Percentiles rank a stretch among this genome's conserved stretches.
Evolutionary conservation across 257 asterid genomes (phyloP).

Genomic region (Paraleonurus japonicus): DNA sequence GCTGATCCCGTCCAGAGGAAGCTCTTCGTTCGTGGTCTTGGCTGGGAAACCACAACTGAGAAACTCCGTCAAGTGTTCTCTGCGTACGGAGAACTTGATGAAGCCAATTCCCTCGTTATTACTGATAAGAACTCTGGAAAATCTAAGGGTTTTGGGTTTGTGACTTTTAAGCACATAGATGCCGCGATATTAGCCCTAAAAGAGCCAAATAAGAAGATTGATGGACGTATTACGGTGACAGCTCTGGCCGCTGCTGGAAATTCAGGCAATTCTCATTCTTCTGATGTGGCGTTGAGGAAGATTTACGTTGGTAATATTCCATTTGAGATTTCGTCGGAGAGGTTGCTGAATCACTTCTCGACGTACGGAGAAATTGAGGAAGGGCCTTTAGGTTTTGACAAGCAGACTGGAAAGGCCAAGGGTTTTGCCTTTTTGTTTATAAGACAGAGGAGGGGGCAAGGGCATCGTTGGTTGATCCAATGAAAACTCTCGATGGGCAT

Average conservation of each 20-base stretch:
- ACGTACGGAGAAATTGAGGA: slow-evolving; percentile 94
- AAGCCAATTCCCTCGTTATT: slow-evolving; percentile 77
- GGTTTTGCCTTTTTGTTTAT: slow-evolving; percentile 96
- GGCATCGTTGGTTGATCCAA: slow-evolving; percentile 69
- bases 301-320: slow-evolving; percentile 97
- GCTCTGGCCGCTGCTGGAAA: slow-evolving; percentile 85
- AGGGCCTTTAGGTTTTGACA: slow-evolving; percentile 96
- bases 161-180: slow-evolving; percentile 81
- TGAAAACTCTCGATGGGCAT: slow-evolving; percentile 80
- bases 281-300: slow-evolving; percentile 76
- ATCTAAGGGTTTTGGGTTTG: slow-evolving; percentile 89
- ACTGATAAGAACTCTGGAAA: slow-evolving; percentile 78
- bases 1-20: slow-evolving; percentile 78
- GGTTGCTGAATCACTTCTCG: slow-evolving; percentile 65
- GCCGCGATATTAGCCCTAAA: slow-evolving; percentile 73
- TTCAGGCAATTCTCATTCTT: slow-evolving; percentile 55
- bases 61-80: slow-evolving; percentile 75
- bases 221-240: slow-evolving; percentile 92
- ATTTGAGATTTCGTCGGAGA: slow-evolving; percentile 79
- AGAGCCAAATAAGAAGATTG: slow-evolving; percentile 88
- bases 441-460: slow-evolving; percentile 93
- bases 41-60: slow-evolving; percentile 95
- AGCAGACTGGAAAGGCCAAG: slow-evolving; percentile 89
- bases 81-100: slow-evolving; percentile 73
- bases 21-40: slow-evolving; percentile 93